A percentile compares a stretch with the other conserved stretches of the same genome.
Conservation (phyloP, 1,139 yeast species). For the Entelexis paramagnoliae region DNA sequence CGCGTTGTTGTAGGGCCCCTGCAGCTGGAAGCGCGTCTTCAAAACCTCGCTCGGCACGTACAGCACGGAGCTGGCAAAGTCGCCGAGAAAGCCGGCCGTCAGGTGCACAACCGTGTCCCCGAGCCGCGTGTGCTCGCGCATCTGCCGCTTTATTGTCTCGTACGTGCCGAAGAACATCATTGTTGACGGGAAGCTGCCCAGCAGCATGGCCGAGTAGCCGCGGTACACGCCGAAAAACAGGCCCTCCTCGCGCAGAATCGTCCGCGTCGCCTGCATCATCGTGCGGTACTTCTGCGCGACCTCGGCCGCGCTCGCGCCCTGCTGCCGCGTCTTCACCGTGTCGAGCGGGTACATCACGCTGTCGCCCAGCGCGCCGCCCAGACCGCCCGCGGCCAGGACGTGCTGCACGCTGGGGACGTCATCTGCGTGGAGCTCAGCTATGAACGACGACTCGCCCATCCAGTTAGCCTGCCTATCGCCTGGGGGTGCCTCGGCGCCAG, state of each 20-base stretch:
- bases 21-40: slow-evolving; percentile 84
- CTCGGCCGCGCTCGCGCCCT: slow-evolving; percentile 56
- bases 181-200: slow-evolving; percentile 82
- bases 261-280: slow-evolving; percentile 57
- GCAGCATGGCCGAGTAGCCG: slow-evolving; percentile 82
- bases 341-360: slow-evolving; percentile 89
- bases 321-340: slow-evolving; percentile 94
- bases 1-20: slow-evolving; percentile 76
- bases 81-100: slow-evolving; percentile 83
- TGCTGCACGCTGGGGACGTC: slow-evolving; percentile 19
- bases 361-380: slow-evolving; percentile 93
- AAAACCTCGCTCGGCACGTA: slow-evolving; percentile 98
- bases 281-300: slow-evolving; percentile 50
- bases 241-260: slow-evolving; percentile 76
- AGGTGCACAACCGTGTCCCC: slow-evolving; percentile 76
- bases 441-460: slow-evolving; percentile 18
- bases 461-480: slow-evolving; percentile 3
- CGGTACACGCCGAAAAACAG: slow-evolving; percentile 74
- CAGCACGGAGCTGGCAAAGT: slow-evolving; percentile 76
- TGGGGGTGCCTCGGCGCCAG: slow-evolving; percentile 7
- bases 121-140: slow-evolving; percentile 46
- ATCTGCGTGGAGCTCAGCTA: slow-evolving; percentile 15
- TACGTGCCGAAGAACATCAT: slow-evolving; percentile 87
- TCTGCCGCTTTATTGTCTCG: slow-evolving; percentile 61
- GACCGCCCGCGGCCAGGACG: slow-evolving; percentile 60